phyloP scores from a whole-genome alignment of 139 green algal genomes.

The Pleodorina starrii region DNA sequence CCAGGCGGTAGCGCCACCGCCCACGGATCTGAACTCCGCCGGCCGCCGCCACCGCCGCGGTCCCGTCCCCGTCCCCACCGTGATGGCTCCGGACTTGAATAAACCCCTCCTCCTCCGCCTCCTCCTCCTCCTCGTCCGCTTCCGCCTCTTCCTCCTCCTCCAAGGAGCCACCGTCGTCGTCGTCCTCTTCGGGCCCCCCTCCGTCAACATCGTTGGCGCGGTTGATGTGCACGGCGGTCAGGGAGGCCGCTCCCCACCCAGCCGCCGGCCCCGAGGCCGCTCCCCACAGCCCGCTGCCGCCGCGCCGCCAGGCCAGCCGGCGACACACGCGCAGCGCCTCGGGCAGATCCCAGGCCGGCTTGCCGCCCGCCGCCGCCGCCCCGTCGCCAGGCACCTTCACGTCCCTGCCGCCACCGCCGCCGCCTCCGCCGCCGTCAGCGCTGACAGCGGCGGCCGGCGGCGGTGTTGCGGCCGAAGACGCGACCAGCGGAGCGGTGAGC shows the following conservation, averaged over 20 bases:
- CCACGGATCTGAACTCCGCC: not conserved
- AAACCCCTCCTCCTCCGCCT: not conserved
- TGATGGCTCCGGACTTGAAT: not conserved
- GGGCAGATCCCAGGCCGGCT: too few species aligned
- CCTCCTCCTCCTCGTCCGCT: too few species aligned
- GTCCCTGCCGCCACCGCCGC: not conserved
- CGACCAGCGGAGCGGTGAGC: slow-evolving; percentile 3
- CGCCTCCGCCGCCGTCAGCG: not conserved
- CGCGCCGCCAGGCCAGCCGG: not conserved
- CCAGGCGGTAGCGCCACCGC: slow-evolving; percentile 35
- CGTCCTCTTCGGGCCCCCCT: too few species aligned
- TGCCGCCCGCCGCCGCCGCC: too few species aligned
- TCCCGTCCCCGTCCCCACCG: not conserved
- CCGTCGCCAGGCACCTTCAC: not conserved
- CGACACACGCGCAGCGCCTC: not conserved
- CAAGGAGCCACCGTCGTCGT: too few species aligned
- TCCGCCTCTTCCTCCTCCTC: too few species aligned
- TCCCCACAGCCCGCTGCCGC: not conserved
- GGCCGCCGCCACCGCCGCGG: not conserved
- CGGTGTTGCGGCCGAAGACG: not conserved
- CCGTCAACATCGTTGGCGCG: too few species aligned
- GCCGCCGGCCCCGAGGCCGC: too few species aligned
- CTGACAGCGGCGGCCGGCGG: not conserved
- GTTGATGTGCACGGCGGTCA: too few species aligned
- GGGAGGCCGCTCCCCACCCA: too few species aligned